Percentiles rank a stretch among this genome's conserved stretches.
phyloP scores from a whole-genome alignment of 2,329 filamentous ascomycete genomes.

The Phyllosticta citrichinensis region DNA sequence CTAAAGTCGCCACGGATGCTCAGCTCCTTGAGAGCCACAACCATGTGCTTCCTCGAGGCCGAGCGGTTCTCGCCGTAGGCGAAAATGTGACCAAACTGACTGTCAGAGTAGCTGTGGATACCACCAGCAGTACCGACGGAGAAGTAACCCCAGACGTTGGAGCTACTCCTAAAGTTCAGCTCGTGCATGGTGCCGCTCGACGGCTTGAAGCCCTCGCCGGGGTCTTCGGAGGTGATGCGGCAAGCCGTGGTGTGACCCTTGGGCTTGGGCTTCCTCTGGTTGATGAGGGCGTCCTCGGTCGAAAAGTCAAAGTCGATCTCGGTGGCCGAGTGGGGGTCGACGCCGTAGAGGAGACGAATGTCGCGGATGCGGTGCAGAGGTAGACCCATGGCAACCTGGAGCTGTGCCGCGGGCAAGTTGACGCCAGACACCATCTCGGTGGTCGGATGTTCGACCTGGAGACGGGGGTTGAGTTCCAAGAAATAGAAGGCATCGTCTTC shows the following conservation, averaged over 20 bases:
- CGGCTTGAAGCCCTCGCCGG: slow-evolving; percentile 98
- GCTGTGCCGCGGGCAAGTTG: slow-evolving; percentile 90
- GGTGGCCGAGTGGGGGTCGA: slow-evolving; percentile 75
- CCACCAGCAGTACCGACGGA: slow-evolving; percentile 92
- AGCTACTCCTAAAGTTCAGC: slow-evolving; percentile 96
- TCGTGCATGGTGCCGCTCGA: slow-evolving; percentile 99
- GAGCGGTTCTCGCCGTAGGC: slow-evolving; percentile 96
- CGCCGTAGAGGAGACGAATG: slow-evolving; percentile 91
- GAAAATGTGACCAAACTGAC: slow-evolving; percentile 98
- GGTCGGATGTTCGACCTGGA: slow-evolving; percentile 98
- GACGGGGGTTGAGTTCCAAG: slow-evolving; percentile 94
- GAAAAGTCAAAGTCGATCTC: slow-evolving; percentile 97
- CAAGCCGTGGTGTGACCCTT: slow-evolving; percentile 98
- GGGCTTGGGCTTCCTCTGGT: slow-evolving; percentile 79
- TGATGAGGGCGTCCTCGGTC: slow-evolving; percentile 68
- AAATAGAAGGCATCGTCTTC: slow-evolving; percentile 99
- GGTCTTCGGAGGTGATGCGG: slow-evolving; percentile 98
- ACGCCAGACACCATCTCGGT: slow-evolving; percentile 99
- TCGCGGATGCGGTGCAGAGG: slow-evolving; percentile 91
- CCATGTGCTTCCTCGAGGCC: slow-evolving; percentile 97
- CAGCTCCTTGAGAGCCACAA: slow-evolving; percentile 93
- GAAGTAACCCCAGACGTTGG: slow-evolving; percentile 99
- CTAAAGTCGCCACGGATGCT: slow-evolving; percentile 99
- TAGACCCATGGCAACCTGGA: slow-evolving; percentile 98
- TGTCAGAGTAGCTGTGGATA: slow-evolving; percentile 99